Evolutionary conservation across 768 basidiomycete genomes (phyloP).

Genomic region (Lactarius psammicola): DNA sequence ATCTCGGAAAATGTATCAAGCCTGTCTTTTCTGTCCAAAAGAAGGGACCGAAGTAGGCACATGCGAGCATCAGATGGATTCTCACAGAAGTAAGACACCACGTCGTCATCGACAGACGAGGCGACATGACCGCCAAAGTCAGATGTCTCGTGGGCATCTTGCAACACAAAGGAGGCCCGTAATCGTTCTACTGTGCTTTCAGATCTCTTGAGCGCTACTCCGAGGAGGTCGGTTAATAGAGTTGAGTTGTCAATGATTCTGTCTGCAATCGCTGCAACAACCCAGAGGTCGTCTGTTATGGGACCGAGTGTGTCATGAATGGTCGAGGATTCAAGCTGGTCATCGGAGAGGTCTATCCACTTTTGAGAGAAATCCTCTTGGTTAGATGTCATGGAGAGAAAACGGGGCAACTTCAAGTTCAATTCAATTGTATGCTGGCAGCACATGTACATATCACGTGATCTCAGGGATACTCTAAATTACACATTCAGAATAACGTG

Average conservation of each 20-base stretch:
- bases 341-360: constrained; percentile 59
- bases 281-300: constrained; percentile 72
- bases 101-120: constrained; percentile 33
- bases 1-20: constrained; percentile 73
- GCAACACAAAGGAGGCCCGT: constrained; percentile 28
- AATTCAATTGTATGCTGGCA: not conserved
- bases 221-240: constrained; percentile 57
- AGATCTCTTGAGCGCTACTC: constrained; percentile 63
- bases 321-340: constrained; percentile 52
- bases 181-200: constrained; percentile 43
- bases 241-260: constrained; percentile 56
- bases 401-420: not conserved
- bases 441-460: constrained; percentile 1
- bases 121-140: constrained; percentile 22
- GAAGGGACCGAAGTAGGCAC: constrained; percentile 60
- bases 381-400: constrained; percentile 16
- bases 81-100: constrained; percentile 55
- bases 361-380: constrained; percentile 36
- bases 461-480: not conserved
- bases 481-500: constrained; percentile 59
- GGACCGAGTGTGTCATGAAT: constrained; percentile 49
- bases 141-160: constrained; percentile 27
- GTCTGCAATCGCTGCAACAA: constrained; percentile 69
- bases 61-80: constrained; percentile 62
- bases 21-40: constrained; percentile 66